Conservation (phyloP, 129 eudicot genomes). For the Saposhnikovia divaricata region DNA sequence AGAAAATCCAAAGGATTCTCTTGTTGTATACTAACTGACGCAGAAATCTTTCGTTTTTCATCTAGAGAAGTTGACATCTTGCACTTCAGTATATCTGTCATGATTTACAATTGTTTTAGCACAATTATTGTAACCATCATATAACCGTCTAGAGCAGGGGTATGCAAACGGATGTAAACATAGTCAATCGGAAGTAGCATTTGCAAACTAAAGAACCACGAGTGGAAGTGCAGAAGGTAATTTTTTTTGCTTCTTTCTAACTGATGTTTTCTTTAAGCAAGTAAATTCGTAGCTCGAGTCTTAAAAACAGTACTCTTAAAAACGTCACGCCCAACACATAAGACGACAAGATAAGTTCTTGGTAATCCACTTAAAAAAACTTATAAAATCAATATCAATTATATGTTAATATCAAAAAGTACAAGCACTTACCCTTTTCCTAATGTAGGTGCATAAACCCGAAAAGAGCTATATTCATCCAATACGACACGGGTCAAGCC, state of each 20-base stretch:
- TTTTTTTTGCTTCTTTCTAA: not conserved
- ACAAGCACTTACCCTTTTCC: not conserved
- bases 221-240: not conserved
- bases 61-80: slow-evolving; percentile 24
- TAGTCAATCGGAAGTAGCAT: not conserved
- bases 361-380: not conserved
- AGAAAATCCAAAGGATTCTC: slow-evolving; percentile 41
- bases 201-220: not conserved
- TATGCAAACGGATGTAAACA: not conserved
- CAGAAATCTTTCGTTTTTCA: slow-evolving; percentile 16
- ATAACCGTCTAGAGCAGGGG: not conserved
- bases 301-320: not conserved
- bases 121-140: not conserved
- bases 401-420: not conserved
- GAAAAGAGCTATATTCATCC: not conserved
- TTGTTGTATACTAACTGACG: slow-evolving; percentile 28
- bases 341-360: not conserved
- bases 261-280: not conserved
- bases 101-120: not conserved
- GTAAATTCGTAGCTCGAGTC: not conserved
- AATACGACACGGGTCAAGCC: not conserved
- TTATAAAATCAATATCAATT: not conserved
- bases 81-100: not conserved
- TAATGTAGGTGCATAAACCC: not conserved
- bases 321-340: not conserved